phyloP scores from a whole-genome alignment of 257 asterid species.

The Gentiana macrophylla region DNA sequence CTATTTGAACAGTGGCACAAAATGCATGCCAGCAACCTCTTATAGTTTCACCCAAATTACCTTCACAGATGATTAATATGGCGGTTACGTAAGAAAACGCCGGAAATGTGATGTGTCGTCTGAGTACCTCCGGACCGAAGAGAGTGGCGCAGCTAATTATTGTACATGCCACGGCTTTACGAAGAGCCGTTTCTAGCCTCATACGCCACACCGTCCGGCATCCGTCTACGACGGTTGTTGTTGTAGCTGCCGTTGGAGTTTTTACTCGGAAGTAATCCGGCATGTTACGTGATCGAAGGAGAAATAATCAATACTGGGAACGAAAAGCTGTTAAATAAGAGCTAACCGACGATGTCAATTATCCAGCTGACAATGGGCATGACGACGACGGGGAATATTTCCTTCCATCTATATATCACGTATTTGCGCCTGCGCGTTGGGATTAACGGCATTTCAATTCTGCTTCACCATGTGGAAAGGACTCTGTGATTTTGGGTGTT shows the following conservation, averaged over 20 bases:
- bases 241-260: neutral
- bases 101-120: slow-evolving; percentile 21
- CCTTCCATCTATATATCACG: too few species aligned
- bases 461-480: too few species aligned
- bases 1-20: slow-evolving; percentile 39
- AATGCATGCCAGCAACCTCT: slow-evolving; percentile 52
- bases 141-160: slow-evolving; percentile 43
- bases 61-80: slow-evolving; percentile 34
- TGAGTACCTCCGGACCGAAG: slow-evolving; percentile 31
- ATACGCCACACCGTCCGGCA: slow-evolving; percentile 41
- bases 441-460: too few species aligned
- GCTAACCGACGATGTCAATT: too few species aligned
- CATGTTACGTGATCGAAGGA: too few species aligned
- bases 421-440: too few species aligned
- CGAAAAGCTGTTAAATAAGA: too few species aligned
- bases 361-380: too few species aligned
- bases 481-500: too few species aligned
- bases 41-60: slow-evolving; percentile 43
- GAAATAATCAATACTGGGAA: too few species aligned
- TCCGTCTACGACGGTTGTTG: slow-evolving; percentile 27
- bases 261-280: too few species aligned
- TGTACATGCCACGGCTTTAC: slow-evolving; percentile 45
- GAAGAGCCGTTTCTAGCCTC: slow-evolving; percentile 40
- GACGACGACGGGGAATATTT: too few species aligned
- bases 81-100: slow-evolving; percentile 53